Evolutionary conservation across 2,329 filamentous ascomycete species (phyloP).

Genomic region (Rhynchosporium graminicola): DNA sequence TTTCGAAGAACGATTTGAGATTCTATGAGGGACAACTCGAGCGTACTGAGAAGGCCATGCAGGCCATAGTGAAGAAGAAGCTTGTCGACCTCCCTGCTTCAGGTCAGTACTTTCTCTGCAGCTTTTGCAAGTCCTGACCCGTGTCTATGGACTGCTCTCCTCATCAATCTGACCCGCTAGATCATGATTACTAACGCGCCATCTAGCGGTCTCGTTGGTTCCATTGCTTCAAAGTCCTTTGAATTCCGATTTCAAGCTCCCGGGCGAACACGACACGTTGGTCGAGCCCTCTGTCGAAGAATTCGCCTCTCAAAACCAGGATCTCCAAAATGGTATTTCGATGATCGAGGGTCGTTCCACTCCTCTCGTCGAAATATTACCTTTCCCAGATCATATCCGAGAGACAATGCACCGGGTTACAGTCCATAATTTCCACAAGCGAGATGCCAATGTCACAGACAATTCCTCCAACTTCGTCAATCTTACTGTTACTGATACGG

Average conservation of each 20-base stretch:
- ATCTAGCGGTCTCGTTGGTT: background rate
- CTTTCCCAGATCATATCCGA: background rate
- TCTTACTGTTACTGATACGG: background rate
- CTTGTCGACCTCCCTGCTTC: constrained; percentile 1
- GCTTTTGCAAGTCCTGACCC: too few species aligned
- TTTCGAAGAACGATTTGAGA: background rate
- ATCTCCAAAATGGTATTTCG: background rate
- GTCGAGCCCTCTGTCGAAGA: background rate
- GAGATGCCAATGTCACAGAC: background rate
- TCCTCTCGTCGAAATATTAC: background rate
- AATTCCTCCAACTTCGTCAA: background rate
- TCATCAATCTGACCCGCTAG: too few species aligned
- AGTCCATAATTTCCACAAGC: background rate
- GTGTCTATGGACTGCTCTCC: too few species aligned
- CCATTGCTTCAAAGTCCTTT: background rate
- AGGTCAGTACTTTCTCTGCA: background rate
- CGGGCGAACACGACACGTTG: background rate
- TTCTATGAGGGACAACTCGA: background rate
- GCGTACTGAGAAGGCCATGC: background rate
- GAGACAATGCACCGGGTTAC: background rate
- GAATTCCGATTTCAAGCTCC: background rate
- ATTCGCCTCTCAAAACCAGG: background rate
- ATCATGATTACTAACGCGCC: too few species aligned
- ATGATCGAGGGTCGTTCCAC: background rate
- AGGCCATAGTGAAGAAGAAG: background rate